These are phyloP conservation scores for Saccharomycopsis hybrid DNA, from an alignment of 1,139 yeast genomes.

Conservation along the genomic window DNA sequence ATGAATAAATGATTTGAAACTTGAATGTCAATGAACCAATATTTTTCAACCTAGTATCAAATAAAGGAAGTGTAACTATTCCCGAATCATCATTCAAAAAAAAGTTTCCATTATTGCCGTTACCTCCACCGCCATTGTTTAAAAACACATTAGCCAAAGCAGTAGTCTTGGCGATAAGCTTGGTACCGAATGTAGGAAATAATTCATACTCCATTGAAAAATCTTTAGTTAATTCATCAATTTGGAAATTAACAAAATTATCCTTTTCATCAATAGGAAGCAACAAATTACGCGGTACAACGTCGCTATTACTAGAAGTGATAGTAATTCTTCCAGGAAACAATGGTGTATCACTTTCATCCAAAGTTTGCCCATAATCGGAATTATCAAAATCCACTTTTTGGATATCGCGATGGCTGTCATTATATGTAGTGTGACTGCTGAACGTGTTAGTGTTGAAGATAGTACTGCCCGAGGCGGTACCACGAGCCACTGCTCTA, in stretches of 20 bases:
- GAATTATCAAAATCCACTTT: slow-evolving; percentile 2
- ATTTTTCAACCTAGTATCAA: slow-evolving; percentile 74
- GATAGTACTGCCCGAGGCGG: neutral
- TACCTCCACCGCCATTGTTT: slow-evolving; percentile 29
- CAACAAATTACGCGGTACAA: slow-evolving; percentile 79
- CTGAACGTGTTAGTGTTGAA: neutral
- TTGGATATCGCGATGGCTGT: slow-evolving; percentile 1
- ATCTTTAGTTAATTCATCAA: slow-evolving; percentile 62
- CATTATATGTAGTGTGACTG: neutral
- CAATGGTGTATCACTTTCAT: slow-evolving; percentile 36
- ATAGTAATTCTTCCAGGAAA: slow-evolving; percentile 67
- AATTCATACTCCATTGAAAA: slow-evolving; percentile 85
- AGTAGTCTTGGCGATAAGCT: slow-evolving; percentile 83
- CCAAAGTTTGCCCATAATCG: neutral
- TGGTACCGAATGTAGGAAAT: slow-evolving; percentile 91
- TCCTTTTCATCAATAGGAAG: slow-evolving; percentile 68
- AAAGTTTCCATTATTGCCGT: slow-evolving; percentile 22
- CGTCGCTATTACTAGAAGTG: slow-evolving; percentile 56
- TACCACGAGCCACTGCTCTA: too few relatives aligned
- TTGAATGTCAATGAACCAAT: slow-evolving; percentile 76
- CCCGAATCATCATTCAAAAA: slow-evolving; percentile 26
- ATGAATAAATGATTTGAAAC: slow-evolving; percentile 86
- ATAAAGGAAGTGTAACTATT: slow-evolving; percentile 59
- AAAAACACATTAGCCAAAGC: slow-evolving; percentile 55
- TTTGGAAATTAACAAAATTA: slow-evolving; percentile 74